Conservation (phyloP, 441 rosid genomes). For the Gossypium davidsonii region DNA sequence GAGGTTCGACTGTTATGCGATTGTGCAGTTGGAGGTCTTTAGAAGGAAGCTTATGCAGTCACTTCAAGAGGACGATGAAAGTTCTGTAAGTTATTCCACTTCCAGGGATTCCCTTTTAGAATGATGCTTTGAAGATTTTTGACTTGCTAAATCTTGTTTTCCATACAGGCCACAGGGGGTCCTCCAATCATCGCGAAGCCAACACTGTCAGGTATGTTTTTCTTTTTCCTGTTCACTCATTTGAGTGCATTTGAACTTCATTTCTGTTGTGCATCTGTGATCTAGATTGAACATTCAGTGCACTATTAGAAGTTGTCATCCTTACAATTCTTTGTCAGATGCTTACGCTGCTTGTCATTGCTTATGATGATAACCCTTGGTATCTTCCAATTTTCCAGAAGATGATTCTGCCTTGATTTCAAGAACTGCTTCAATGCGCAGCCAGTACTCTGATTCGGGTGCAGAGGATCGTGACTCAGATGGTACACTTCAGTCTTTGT, state of each 20-base stretch:
- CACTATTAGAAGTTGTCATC: background rate
- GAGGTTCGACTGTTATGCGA: background rate
- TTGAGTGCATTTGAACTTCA: background rate
- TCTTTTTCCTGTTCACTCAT: background rate
- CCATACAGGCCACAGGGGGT: slow-evolving; percentile 42
- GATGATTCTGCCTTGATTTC: slow-evolving; percentile 44
- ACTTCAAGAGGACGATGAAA: slow-evolving; percentile 72
- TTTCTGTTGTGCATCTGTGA: background rate
- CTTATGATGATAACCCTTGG: background rate
- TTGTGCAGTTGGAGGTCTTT: slow-evolving; percentile 73
- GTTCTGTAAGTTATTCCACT: slow-evolving; percentile 29
- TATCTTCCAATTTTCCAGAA: slow-evolving; percentile 30
- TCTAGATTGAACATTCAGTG: background rate
- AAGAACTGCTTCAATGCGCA: slow-evolving; percentile 40
- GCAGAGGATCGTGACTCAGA: slow-evolving; percentile 38
- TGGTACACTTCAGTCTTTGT: slow-evolving; percentile 29
- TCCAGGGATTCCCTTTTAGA: background rate
- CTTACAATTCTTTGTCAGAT: background rate
- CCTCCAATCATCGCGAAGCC: slow-evolving; percentile 63
- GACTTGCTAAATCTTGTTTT: slow-evolving; percentile 11
- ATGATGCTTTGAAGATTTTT: background rate
- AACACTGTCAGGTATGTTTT: slow-evolving; percentile 37
- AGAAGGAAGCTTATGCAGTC: slow-evolving; percentile 82
- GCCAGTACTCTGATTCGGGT: slow-evolving; percentile 51
- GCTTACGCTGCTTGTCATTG: background rate